Conservation (phyloP, 257 asterid genomes). For the Solanum lignicaule region DNA sequence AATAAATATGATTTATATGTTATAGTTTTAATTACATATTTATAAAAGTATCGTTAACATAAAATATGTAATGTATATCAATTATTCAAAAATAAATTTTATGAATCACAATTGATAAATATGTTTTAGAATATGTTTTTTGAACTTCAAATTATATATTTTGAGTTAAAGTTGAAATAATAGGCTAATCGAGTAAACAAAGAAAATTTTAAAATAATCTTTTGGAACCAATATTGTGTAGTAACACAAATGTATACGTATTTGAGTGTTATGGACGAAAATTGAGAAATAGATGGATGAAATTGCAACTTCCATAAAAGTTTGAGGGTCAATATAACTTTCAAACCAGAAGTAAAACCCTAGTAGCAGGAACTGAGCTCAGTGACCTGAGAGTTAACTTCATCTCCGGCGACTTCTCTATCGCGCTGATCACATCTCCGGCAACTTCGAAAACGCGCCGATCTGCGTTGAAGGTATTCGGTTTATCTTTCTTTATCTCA, state of each 20-base stretch:
- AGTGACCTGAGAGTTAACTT: background rate
- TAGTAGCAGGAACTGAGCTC: background rate
- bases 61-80: too few species aligned
- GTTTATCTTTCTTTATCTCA: background rate
- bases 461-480: background rate
- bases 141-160: too few species aligned
- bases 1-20: too few species aligned
- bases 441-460: background rate
- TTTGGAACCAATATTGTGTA: background rate
- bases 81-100: background rate
- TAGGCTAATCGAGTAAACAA: background rate
- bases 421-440: background rate
- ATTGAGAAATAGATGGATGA: background rate
- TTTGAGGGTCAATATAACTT: background rate
- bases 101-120: too few species aligned
- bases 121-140: background rate
- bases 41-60: too few species aligned
- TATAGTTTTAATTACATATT: too few species aligned
- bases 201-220: background rate
- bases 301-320: background rate
- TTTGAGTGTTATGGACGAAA: background rate
- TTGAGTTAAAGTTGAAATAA: background rate
- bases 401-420: background rate
- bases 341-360: background rate
- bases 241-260: background rate